A percentile compares a stretch with the other conserved stretches of the same genome.
These are phyloP conservation scores for Trypanosoma mega DNA, from an alignment of 208 protist genomes.

Conservation along the genomic window DNA sequence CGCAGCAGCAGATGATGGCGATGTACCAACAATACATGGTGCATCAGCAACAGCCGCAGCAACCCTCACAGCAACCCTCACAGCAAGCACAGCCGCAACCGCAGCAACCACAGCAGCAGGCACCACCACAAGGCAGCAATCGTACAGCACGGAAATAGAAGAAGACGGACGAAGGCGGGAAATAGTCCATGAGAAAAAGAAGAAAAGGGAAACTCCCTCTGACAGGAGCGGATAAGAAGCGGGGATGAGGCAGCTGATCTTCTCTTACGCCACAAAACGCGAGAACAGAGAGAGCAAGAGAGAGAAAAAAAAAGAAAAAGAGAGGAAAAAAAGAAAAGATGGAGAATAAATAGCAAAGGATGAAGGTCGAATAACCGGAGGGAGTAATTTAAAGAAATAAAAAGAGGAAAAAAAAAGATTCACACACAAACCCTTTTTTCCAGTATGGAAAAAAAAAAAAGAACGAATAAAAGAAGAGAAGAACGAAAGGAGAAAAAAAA, in stretches of 20 bases:
- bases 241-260: neutral
- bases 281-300: neutral
- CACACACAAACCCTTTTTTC: no score
- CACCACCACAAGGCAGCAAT: neutral
- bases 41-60: conserved; percentile 3
- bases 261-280: neutral
- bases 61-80: neutral
- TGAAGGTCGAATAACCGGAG: neutral
- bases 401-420: neutral
- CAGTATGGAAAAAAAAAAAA: neutral
- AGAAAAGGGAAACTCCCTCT: neutral
- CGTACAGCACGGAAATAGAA: conserved; percentile 13
- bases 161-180: neutral
- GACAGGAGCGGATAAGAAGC: neutral
- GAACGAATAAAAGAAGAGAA: neutral
- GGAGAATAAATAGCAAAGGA: conserved; percentile 2
- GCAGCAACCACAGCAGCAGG: conserved; percentile 7
- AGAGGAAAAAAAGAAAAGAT: conserved; percentile 15
- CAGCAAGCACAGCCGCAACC: neutral
- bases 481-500: neutral
- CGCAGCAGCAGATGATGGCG: conserved; percentile 62
- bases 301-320: conserved; percentile 3
- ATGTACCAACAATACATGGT: conserved; percentile 33
- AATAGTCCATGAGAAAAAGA: conserved; percentile 3
- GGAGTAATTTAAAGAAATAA: conserved; percentile 1